Evolutionary conservation across 192 early-diverging fungal genomes (phyloP).

Genomic region (Entomortierella lignicola): DNA sequence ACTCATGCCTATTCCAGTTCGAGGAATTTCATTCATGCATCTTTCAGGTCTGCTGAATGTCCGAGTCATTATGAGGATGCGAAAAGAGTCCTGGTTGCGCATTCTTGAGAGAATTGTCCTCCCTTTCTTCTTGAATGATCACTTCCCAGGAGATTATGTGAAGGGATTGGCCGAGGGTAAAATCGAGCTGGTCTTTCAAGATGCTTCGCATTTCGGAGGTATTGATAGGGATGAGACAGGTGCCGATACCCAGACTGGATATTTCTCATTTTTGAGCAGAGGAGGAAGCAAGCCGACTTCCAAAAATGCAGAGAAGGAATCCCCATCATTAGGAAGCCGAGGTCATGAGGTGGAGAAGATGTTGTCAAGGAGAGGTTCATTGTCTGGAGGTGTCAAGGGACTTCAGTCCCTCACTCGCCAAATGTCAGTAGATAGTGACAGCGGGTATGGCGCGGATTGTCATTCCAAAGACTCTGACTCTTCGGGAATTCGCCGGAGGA

Average conservation of each 20-base stretch:
- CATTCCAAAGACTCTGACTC: not conserved
- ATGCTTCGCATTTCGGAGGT: conserved; percentile 28
- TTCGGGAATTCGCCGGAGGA: conserved; percentile 22
- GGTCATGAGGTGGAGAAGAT: conserved; percentile 2
- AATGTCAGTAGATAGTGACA: conserved; percentile 29
- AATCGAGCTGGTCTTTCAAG: conserved; percentile 57
- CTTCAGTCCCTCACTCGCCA: not conserved
- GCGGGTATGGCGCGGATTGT: conserved; percentile 39
- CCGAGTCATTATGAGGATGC: conserved; percentile 56
- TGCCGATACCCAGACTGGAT: conserved; percentile 15
- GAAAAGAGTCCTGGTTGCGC: conserved; percentile 57
- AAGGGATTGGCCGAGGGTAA: conserved; percentile 58
- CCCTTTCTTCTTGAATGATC: conserved; percentile 67
- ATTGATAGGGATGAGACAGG: conserved; percentile 40
- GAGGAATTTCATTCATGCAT: conserved; percentile 65
- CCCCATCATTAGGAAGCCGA: not conserved
- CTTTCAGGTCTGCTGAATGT: conserved; percentile 63
- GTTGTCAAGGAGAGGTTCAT: conserved; percentile 9
- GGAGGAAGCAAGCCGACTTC: not conserved
- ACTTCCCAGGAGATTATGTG: conserved; percentile 65
- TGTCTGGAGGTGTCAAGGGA: not conserved
- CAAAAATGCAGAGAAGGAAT: not conserved
- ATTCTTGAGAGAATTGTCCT: conserved; percentile 58
- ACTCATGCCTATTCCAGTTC: conserved; percentile 59
- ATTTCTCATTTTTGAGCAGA: conserved; percentile 26